These are phyloP conservation scores for Fusarium buxicola DNA, from an alignment of 2,329 filamentous ascomycete genomes.

Conservation along the genomic window DNA sequence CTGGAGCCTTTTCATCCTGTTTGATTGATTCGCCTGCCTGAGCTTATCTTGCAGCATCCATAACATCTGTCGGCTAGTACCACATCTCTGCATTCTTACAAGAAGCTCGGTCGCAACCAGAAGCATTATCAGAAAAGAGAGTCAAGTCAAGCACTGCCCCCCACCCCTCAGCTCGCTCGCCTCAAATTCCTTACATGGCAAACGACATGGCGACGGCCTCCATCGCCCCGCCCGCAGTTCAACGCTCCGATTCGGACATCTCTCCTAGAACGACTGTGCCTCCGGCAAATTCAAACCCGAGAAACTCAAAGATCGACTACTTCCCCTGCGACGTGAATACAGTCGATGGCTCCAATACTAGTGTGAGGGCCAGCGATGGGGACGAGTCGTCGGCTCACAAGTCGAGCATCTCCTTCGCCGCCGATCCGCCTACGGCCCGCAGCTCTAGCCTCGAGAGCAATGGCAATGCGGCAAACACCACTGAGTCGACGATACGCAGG, in stretches of 20 bases:
- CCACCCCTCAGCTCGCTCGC: conserved; percentile 8
- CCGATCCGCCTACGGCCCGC: conserved; percentile 47
- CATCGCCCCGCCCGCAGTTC: conserved; percentile 39
- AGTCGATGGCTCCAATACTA: conserved; percentile 42
- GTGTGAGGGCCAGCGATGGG: conserved; percentile 42
- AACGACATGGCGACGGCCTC: conserved; percentile 41
- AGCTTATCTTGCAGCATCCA: conserved; percentile 15
- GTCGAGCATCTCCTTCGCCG: conserved; percentile 51
- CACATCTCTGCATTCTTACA: conserved; percentile 18
- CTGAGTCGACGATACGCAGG: conserved; percentile 45
- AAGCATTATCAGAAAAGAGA: conserved; percentile 7
- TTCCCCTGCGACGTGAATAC: conserved; percentile 43
- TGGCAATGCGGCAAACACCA: conserved; percentile 40
- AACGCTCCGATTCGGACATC: conserved; percentile 57
- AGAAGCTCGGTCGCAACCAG: conserved; percentile 4
- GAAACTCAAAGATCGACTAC: conserved; percentile 37
- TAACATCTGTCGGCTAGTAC: conserved; percentile 6
- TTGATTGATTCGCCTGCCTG: conserved; percentile 5
- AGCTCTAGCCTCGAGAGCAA: conserved; percentile 43
- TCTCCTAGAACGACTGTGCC: conserved; percentile 54
- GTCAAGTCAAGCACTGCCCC: not conserved
- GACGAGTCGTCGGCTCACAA: conserved; percentile 50
- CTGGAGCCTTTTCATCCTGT: conserved; percentile 1
- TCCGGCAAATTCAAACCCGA: conserved; percentile 26
- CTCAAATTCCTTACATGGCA: conserved; percentile 5